Evolutionary conservation across 495 filamentous ascomycete genomes (phyloP).

Genomic region (Emericellopsis terricola): DNA sequence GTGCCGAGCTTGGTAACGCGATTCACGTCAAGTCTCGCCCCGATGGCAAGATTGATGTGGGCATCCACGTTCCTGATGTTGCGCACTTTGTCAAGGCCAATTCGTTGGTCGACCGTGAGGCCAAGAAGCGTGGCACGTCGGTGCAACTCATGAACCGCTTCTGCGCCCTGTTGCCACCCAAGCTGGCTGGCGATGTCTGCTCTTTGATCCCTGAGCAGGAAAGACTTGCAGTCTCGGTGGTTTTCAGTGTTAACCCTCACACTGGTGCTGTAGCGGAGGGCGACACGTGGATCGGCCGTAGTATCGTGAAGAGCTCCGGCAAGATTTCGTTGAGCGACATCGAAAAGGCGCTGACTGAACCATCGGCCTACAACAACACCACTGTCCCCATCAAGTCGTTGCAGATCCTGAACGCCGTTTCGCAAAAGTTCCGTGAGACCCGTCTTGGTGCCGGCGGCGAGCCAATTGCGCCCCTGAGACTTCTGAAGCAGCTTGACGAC

Average conservation of each 20-base stretch:
- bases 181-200: constrained; percentile 70
- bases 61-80: constrained; percentile 89
- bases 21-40: constrained; percentile 70
- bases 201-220: constrained; percentile 74
- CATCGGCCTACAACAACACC: constrained; percentile 35
- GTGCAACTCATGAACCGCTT: constrained; percentile 84
- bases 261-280: constrained; percentile 64
- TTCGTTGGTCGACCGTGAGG: constrained; percentile 90
- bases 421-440: constrained; percentile 74
- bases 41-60: constrained; percentile 80
- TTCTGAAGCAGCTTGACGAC: constrained; percentile 89
- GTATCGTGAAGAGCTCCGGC: constrained; percentile 76
- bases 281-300: constrained; percentile 85
- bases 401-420: constrained; percentile 52
- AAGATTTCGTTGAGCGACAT: constrained; percentile 73
- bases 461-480: constrained; percentile 65
- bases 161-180: constrained; percentile 78
- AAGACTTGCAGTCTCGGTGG: constrained; percentile 76
- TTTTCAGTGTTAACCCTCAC: constrained; percentile 69
- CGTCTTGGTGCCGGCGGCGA: constrained; percentile 62
- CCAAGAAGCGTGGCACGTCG: constrained; percentile 92
- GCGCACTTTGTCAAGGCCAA: constrained; percentile 94
- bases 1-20: constrained; percentile 75
- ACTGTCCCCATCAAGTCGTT: constrained; percentile 52
- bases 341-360: constrained; percentile 53